Conservation (phyloP, 768 basidiomycete genomes). For the Multifurca ochricompacta region DNA sequence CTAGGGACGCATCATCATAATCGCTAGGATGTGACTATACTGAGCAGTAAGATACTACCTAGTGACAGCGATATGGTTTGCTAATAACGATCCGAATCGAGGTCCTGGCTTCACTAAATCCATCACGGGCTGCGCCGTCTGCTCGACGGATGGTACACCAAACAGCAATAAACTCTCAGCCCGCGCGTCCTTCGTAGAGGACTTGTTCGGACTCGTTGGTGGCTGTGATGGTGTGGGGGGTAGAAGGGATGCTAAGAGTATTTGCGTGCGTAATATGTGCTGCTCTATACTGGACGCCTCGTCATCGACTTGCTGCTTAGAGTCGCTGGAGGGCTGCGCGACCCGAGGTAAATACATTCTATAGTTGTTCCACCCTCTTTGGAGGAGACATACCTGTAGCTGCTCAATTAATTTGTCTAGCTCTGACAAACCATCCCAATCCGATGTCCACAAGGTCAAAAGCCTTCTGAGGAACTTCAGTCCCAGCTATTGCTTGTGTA, state of each 20-base stretch:
- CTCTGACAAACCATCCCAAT: constrained; percentile 5
- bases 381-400: constrained; percentile 8
- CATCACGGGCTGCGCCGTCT: constrained; percentile 50
- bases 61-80: constrained; percentile 36
- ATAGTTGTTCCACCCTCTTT: neutral
- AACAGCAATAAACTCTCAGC: constrained; percentile 43
- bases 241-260: constrained; percentile 52
- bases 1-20: neutral
- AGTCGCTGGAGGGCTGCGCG: neutral
- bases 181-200: constrained; percentile 23
- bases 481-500: neutral
- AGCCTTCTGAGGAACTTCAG: constrained; percentile 11
- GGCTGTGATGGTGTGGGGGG: constrained; percentile 28
- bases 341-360: neutral
- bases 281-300: constrained; percentile 26
- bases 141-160: constrained; percentile 45
- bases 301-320: constrained; percentile 3
- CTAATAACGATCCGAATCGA: constrained; percentile 66
- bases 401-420: constrained; percentile 8
- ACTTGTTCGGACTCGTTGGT: constrained; percentile 7
- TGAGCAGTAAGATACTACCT: constrained; percentile 20
- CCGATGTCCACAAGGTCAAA: constrained; percentile 7
- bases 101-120: constrained; percentile 64
- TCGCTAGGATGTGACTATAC: constrained; percentile 1
- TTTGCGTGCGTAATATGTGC: constrained; percentile 49